Percentiles rank a stretch among this genome's conserved stretches.
phyloP scores from a whole-genome alignment of 805 yeast genomes.

The Metschnikowia cerradonensis region DNA sequence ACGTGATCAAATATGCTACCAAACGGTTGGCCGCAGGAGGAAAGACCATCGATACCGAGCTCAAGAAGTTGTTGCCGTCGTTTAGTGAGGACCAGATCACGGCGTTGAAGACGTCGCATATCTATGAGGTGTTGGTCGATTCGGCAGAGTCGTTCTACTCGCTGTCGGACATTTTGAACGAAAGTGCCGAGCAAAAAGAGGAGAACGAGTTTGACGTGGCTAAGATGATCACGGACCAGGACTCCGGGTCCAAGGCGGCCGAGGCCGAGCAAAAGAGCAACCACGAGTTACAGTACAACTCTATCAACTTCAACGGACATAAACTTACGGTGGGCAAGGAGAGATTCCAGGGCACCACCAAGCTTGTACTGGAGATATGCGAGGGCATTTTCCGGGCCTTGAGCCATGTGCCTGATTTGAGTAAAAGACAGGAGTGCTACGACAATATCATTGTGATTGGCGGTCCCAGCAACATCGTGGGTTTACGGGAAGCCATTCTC shows the following conservation, averaged over 20 bases:
- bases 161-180: constrained; percentile 40
- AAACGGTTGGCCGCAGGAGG: constrained; percentile 61
- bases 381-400: constrained; percentile 51
- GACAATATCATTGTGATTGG: constrained; percentile 81
- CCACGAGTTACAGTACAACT: constrained; percentile 67
- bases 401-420: constrained; percentile 57
- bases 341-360: constrained; percentile 75
- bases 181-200: constrained; percentile 22
- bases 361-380: constrained; percentile 53
- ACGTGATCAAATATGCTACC: constrained; percentile 54
- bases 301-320: constrained; percentile 55
- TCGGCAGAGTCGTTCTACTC: constrained; percentile 66
- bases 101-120: constrained; percentile 64
- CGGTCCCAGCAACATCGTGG: constrained; percentile 67
- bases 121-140: constrained; percentile 74
- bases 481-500: constrained; percentile 68
- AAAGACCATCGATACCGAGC: constrained; percentile 49
- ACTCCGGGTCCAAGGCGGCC: constrained; percentile 30
- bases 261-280: constrained; percentile 47
- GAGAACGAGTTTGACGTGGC: constrained; percentile 87
- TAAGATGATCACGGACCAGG: constrained; percentile 74
- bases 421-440: constrained; percentile 76
- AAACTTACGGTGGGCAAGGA: constrained; percentile 77
- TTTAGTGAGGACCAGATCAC: constrained; percentile 60
- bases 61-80: constrained; percentile 55